Base-by-base conservation (phyloP, 495 filamentous ascomycete species). In the Aspergillus cavernicola region DNA sequence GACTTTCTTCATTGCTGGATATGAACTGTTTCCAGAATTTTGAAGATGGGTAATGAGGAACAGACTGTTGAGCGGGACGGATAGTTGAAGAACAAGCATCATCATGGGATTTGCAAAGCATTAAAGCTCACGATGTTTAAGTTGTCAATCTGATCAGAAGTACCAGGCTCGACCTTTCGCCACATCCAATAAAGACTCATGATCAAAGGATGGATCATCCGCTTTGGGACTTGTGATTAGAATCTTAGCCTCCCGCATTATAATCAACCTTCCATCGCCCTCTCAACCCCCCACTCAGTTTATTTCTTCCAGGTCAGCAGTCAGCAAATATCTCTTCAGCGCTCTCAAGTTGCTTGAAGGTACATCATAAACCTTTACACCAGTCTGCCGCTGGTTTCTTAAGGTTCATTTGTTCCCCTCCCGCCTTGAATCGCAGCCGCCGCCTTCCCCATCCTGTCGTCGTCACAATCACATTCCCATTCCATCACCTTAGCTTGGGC, bases 401-500 rank as follows among this genome's bases (percentile, higher is more conserved):
- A n/a, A n/a, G n/a, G n/a, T n/a, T n/a, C n/a, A n/a, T n/a, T n/a
- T n/a, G n/a, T n/a, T 24, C 35, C 42, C 43, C 16, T 44, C 52
- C 52, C 42, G 42, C 52, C 35, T 47, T 54, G 40, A 23, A 46
- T 47, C 31, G 44, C 44, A 50, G 52, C 52, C 43, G 52, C 52
- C 52, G 38, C 50, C 40, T 54, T 47, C 52, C 52, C 42, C 52
- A 31, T 47, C 42, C 52, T 54, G 19, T 33, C 22, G 33, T 54
- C 35, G 52, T 54, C 52, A 47, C 52, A 54, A 54, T 54, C 52
- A 54, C 52, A 54, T 47, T 54, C 24, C 40, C 52, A 54, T 47
- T 54, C 24, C 40, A 46, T 45, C 22, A 53, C 50, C 20, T 50
- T 50, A 39, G 46, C 33, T 31, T 50, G 46, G 2, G 33, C 46